These are phyloP conservation scores for Solanum paucissectum DNA, from an alignment of 257 asterid species.

Conservation along the genomic window DNA sequence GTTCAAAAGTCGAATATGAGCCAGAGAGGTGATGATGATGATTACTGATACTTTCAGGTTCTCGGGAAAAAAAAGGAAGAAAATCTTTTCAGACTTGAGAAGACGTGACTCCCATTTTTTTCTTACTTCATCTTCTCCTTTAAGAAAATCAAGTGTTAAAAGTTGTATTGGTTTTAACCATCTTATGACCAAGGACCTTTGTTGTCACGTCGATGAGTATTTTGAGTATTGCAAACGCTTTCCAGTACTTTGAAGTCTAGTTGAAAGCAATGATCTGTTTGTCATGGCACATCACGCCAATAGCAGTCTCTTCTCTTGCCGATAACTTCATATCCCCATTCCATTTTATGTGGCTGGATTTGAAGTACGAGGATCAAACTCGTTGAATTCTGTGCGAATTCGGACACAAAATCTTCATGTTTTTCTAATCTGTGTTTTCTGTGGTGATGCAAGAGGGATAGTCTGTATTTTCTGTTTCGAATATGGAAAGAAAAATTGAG, in stretches of 20 bases:
- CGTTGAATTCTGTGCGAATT: neutral
- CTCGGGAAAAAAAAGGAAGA: neutral
- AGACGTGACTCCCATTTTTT: neutral
- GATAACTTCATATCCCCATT: neutral
- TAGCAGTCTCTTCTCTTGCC: neutral
- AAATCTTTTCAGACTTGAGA: neutral
- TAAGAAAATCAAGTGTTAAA: neutral
- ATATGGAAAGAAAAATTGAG: neutral
- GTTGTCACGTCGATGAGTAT: neutral
- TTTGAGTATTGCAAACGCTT: neutral
- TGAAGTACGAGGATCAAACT: neutral
- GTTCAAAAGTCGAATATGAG: conserved; percentile 22
- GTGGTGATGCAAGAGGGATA: neutral
- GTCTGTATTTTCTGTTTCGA: neutral
- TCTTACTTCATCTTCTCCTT: neutral
- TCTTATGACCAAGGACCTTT: neutral
- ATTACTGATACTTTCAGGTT: neutral
- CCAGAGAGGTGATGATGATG: conserved; percentile 9
- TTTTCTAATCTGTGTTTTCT: neutral
- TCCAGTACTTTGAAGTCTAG: neutral
- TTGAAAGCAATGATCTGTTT: neutral
- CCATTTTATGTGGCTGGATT: neutral
- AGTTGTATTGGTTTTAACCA: neutral
- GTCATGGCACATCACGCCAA: neutral
- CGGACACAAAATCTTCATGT: neutral